Evolutionary conservation across 805 yeast genomes (phyloP).

Genomic region (Lipomyces chichibuensis): DNA sequence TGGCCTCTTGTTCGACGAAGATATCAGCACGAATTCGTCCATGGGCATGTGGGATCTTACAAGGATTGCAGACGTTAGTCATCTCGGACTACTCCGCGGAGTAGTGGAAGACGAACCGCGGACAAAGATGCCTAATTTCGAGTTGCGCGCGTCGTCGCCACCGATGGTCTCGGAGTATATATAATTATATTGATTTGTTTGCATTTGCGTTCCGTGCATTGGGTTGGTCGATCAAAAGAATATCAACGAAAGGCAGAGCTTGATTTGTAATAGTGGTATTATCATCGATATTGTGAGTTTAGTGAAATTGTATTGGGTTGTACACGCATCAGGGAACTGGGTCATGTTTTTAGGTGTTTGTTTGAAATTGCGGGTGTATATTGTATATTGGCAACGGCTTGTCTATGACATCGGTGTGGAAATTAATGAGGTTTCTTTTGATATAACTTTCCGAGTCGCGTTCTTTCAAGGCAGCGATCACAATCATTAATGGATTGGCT

Average conservation of each 20-base stretch:
- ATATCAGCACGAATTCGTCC: neutral
- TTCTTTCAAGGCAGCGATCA: no score
- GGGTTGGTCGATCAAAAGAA: neutral
- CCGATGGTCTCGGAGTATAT: neutral
- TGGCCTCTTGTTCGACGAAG: slow-evolving; percentile 16
- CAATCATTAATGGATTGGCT: no score
- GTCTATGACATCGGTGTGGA: neutral
- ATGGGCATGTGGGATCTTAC: slow-evolving; percentile 28
- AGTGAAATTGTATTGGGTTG: neutral
- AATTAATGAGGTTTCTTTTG: neutral
- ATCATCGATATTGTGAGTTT: neutral
- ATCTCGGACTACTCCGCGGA: slow-evolving; percentile 3
- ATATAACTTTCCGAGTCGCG: no score
- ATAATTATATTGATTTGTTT: neutral
- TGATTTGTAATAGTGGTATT: neutral
- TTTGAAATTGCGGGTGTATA: no score
- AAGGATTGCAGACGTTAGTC: slow-evolving; percentile 25
- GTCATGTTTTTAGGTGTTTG: neutral
- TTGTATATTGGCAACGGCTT: neutral
- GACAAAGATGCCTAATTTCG: neutral
- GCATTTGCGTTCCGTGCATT: neutral
- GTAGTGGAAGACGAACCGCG: neutral
- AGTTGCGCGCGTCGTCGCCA: neutral
- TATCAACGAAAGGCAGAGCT: neutral
- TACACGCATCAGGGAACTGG: neutral